Evolutionary conservation across 2,329 filamentous ascomycete genomes (phyloP).

Genomic region (Blastomyces parvus): DNA sequence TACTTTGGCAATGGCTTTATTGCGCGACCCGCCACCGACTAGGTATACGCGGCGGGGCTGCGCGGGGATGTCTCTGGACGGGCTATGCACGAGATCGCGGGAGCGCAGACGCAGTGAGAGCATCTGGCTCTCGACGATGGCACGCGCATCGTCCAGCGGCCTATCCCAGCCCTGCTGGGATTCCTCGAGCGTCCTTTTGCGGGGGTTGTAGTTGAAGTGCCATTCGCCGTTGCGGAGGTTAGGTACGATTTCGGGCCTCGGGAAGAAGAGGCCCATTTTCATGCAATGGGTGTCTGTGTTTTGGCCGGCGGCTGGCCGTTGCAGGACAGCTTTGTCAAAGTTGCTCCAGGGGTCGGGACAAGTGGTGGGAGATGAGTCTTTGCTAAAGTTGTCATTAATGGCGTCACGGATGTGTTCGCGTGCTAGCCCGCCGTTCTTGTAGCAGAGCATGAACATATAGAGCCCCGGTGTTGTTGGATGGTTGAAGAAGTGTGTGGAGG

Average conservation of each 20-base stretch:
- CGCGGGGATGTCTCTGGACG: constrained; percentile 53
- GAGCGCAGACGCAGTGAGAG: constrained; percentile 83
- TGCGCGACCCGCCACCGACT: constrained; percentile 82
- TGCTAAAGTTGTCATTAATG: constrained; percentile 48
- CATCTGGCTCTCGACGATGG: constrained; percentile 90
- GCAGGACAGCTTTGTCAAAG: constrained; percentile 67
- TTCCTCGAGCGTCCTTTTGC: constrained; percentile 45
- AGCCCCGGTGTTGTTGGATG: constrained; percentile 82
- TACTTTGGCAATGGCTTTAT: constrained; percentile 76
- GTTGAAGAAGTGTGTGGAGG: constrained; percentile 95
- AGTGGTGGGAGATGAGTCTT: constrained; percentile 22
- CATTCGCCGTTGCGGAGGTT: constrained; percentile 79
- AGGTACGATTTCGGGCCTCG: constrained; percentile 88
- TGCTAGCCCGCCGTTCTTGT: constrained; percentile 93
- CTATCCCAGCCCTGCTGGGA: constrained; percentile 45
- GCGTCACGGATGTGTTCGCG: constrained; percentile 81
- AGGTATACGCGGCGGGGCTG: constrained; percentile 88
- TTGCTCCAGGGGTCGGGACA: constrained; percentile 57
- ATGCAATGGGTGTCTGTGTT: constrained; percentile 48
- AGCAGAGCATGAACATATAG: constrained; percentile 99
- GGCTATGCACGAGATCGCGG: constrained; percentile 58
- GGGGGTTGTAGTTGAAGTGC: constrained; percentile 58
- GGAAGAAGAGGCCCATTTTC: constrained; percentile 89
- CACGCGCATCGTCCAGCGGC: constrained; percentile 64
- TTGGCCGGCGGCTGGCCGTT: constrained; percentile 60